phyloP scores from a whole-genome alignment of 352 stramenopile genomes.

The Phytophthora megakarya region DNA sequence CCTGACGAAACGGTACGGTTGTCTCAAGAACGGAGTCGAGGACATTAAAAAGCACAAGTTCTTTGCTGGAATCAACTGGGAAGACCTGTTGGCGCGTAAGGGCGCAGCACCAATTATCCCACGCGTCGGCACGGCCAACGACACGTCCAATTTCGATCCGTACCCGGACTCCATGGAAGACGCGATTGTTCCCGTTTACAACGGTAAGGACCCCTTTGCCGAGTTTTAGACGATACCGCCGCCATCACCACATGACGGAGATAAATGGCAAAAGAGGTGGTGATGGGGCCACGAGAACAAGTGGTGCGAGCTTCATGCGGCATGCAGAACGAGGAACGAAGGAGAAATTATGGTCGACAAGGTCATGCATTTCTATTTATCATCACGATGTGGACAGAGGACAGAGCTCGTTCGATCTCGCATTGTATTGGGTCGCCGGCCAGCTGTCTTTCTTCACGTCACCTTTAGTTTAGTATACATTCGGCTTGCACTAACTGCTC shows the following conservation, averaged over 20 bases:
- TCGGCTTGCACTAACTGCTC: conserved; percentile 27
- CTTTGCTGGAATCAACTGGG: conserved; percentile 92
- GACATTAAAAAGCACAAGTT: conserved; percentile 99
- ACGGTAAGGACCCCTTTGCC: conserved; percentile 92
- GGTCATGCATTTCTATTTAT: conserved; percentile 47
- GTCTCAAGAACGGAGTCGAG: conserved; percentile 94
- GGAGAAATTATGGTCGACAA: conserved; percentile 34
- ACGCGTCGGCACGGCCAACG: conserved; percentile 87
- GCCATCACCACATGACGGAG: conserved; percentile 17
- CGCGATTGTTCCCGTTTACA: conserved; percentile 90
- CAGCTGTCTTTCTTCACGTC: conserved; percentile 8
- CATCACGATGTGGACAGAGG: conserved; percentile 19
- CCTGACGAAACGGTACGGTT: conserved; percentile 97
- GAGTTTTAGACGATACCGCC: conserved; percentile 82
- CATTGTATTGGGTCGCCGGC: conserved; percentile 2
- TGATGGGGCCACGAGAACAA: conserved; percentile 18
- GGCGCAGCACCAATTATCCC: conserved; percentile 94
- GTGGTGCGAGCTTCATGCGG: conserved; percentile 11
- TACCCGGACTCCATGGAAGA: conserved; percentile 95
- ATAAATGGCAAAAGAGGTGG: conserved; percentile 16
- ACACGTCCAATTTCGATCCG: conserved; percentile 97
- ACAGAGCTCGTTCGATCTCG: conserved; percentile 4
- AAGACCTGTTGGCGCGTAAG: conserved; percentile 89
- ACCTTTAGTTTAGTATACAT: conserved; percentile 42
- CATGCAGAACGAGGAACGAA: conserved; percentile 10